phyloP scores from a whole-genome alignment of 306 rosid genomes.

The Rosa chinensis region DNA sequence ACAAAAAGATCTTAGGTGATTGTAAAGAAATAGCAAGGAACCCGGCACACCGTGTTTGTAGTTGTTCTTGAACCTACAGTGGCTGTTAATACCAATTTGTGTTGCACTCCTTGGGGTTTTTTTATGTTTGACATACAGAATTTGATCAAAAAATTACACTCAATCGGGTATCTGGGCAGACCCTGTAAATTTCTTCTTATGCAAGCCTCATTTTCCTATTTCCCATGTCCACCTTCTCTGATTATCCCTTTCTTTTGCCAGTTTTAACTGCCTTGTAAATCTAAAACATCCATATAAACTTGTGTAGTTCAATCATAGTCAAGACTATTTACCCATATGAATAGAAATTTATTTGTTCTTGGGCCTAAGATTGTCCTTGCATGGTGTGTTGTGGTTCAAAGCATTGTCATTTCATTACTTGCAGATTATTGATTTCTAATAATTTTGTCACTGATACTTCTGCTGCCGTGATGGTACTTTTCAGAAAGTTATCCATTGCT shows the following conservation, averaged over 20 bases:
- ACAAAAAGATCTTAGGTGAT: too few species aligned
- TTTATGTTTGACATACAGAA: background rate
- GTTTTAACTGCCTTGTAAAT: background rate
- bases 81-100: background rate
- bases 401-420: background rate
- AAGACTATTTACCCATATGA: background rate
- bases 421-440: background rate
- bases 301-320: background rate
- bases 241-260: background rate
- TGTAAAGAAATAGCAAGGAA: too few species aligned
- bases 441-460: background rate
- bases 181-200: background rate
- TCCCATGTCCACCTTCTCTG: background rate
- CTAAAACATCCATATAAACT: background rate
- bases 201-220: background rate
- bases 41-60: background rate
- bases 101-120: background rate
- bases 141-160: background rate
- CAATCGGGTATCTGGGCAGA: background rate
- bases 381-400: background rate
- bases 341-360: background rate
- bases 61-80: background rate
- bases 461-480: background rate
- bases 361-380: background rate
- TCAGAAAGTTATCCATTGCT: background rate